Percentiles rank a stretch among this genome's conserved stretches.
These are phyloP conservation scores for Pichia sp. DNA, from an alignment of 1,139 yeast species.

Conservation along the genomic window DNA sequence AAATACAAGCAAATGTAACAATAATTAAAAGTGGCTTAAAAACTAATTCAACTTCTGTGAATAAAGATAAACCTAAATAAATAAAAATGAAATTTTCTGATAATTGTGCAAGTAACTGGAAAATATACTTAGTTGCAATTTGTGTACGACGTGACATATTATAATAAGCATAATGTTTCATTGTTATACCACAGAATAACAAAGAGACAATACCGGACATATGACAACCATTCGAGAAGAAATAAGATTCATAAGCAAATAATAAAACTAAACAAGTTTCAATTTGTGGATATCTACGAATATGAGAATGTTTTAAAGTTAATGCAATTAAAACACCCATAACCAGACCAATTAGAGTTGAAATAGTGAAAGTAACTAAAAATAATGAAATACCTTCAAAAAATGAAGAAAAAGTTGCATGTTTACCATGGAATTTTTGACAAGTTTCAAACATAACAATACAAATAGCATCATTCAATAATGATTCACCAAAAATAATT, in stretches of 20 bases:
- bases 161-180: constrained; percentile 94
- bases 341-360: constrained; percentile 84
- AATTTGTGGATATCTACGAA: constrained; percentile 89
- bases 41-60: constrained; percentile 92
- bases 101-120: constrained; percentile 87
- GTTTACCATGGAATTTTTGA: constrained; percentile 88
- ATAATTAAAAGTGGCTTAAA: constrained; percentile 91
- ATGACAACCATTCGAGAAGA: constrained; percentile 97
- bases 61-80: constrained; percentile 85
- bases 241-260: constrained; percentile 93
- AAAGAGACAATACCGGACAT: constrained; percentile 98
- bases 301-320: constrained; percentile 84
- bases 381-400: constrained; percentile 94
- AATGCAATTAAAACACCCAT: constrained; percentile 88
- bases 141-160: constrained; percentile 98
- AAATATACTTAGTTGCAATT: constrained; percentile 89
- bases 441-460: constrained; percentile 99
- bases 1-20: constrained; percentile 82
- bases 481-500: constrained; percentile 92
- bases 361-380: constrained; percentile 86
- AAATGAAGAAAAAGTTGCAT: constrained; percentile 65
- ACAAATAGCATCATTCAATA: constrained; percentile 94
- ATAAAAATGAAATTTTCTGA: constrained; percentile 96
- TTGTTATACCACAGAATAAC: constrained; percentile 90
- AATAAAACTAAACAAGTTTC: constrained; percentile 89